Conservation (phyloP, 2,329 filamentous ascomycete species). For the Claviceps quebecensis region DNA sequence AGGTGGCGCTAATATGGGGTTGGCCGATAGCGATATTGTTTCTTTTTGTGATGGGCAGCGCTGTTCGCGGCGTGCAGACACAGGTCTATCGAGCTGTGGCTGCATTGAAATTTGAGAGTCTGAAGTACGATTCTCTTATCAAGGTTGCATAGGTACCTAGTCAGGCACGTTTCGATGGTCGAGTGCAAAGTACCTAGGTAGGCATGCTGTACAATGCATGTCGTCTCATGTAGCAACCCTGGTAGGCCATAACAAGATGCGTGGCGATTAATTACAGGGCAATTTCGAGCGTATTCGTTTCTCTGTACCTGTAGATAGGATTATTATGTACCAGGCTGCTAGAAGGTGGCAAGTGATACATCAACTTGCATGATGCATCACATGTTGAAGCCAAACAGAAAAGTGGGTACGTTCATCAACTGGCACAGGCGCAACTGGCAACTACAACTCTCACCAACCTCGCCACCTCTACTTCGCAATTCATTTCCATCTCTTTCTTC, state of each 20-base stretch:
- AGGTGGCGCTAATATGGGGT: neutral
- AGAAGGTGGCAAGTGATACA: neutral
- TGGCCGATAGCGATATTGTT: neutral
- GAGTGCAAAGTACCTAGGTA: neutral
- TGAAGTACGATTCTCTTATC: neutral
- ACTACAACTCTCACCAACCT: neutral
- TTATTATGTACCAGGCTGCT: too few species aligned
- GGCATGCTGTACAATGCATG: neutral
- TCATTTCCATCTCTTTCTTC: neutral
- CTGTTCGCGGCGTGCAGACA: neutral
- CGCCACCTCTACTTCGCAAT: neutral
- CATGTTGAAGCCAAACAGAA: neutral
- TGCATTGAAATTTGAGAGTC: neutral
- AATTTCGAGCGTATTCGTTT: too few species aligned
- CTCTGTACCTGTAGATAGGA: too few species aligned
- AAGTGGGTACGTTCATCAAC: neutral
- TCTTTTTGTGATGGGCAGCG: neutral
- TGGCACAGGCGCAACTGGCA: neutral
- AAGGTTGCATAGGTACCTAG: neutral
- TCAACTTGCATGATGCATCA: neutral
- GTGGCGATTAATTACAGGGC: too few species aligned
- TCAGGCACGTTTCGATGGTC: neutral
- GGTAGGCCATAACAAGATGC: too few species aligned
- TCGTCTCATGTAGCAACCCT: too few species aligned
- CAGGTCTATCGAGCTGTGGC: neutral